Conservation (phyloP, 768 basidiomycete species). For the Boletus speciosus region DNA sequence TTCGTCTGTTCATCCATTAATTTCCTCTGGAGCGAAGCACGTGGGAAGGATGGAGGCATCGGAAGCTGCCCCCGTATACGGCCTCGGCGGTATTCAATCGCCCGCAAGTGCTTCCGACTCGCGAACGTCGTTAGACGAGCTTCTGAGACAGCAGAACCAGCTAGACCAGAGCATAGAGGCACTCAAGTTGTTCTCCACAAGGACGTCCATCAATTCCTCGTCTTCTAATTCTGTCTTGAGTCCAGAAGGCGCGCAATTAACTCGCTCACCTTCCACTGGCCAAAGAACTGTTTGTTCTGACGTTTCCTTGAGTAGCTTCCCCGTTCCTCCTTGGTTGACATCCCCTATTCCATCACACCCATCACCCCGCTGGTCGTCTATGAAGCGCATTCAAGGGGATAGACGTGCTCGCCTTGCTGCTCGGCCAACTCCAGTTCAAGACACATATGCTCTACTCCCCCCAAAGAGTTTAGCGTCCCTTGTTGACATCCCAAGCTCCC, state of each 20-base stretch:
- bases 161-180: conserved; percentile 63
- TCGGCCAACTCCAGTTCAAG: conserved; percentile 3
- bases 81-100: conserved; percentile 36
- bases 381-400: conserved; percentile 22
- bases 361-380: conserved; percentile 7
- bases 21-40: background rate
- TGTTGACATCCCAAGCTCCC: conserved; percentile 19
- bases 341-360: conserved; percentile 17
- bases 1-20: background rate
- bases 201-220: conserved; percentile 26
- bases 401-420: conserved; percentile 18
- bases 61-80: conserved; percentile 43
- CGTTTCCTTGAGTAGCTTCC: conserved; percentile 72
- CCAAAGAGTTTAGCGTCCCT: conserved; percentile 27
- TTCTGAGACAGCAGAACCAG: conserved; percentile 59
- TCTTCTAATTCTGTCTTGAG: conserved; percentile 32
- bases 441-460: conserved; percentile 14
- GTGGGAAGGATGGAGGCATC: background rate
- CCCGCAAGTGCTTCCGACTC: conserved; percentile 12
- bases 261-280: conserved; percentile 24
- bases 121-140: conserved; percentile 43
- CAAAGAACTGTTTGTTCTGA: conserved; percentile 37
- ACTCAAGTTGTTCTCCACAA: conserved; percentile 44
- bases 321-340: conserved; percentile 49
- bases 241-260: conserved; percentile 6